Conservation (phyloP, 495 filamentous ascomycete species). For the Neurospora africana region DNA sequence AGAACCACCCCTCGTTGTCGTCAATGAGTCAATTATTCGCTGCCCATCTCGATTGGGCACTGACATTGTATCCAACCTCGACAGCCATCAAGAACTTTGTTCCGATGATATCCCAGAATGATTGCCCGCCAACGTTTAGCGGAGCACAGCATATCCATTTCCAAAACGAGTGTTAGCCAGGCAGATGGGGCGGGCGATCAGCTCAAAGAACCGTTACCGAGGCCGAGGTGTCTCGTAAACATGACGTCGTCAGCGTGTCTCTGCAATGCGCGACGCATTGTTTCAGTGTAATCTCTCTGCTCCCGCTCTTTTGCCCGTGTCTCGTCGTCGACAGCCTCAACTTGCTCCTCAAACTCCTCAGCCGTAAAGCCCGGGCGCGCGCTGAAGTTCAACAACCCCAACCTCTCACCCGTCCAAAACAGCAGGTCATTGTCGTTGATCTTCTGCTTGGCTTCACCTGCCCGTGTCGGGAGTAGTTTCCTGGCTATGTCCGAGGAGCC, state of each 20-base stretch:
- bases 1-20: not conserved
- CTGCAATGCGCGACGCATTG: slow-evolving; percentile 66
- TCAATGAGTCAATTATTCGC: not conserved
- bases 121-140: not conserved
- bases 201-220: slow-evolving; percentile 22
- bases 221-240: slow-evolving; percentile 60
- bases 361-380: slow-evolving; percentile 34
- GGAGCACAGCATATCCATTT: not conserved
- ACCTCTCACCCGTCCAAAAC: slow-evolving; percentile 71
- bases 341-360: slow-evolving; percentile 38
- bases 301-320: slow-evolving; percentile 32
- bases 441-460: slow-evolving; percentile 17
- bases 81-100: not conserved
- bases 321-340: slow-evolving; percentile 33
- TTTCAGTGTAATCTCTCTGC: slow-evolving; percentile 47
- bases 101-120: not conserved
- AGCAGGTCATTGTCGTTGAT: slow-evolving; percentile 54
- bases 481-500: slow-evolving; percentile 54
- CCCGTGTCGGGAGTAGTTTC: slow-evolving; percentile 57
- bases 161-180: not conserved
- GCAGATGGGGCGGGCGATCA: not conserved
- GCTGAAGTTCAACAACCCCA: slow-evolving; percentile 60
- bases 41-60: not conserved
- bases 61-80: not conserved
- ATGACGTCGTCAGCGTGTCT: slow-evolving; percentile 74